Evolutionary conservation across 768 basidiomycete species (phyloP), one percentile per base, ranked within the genome.

Genomic region (Leccinellum luteum): DNA sequence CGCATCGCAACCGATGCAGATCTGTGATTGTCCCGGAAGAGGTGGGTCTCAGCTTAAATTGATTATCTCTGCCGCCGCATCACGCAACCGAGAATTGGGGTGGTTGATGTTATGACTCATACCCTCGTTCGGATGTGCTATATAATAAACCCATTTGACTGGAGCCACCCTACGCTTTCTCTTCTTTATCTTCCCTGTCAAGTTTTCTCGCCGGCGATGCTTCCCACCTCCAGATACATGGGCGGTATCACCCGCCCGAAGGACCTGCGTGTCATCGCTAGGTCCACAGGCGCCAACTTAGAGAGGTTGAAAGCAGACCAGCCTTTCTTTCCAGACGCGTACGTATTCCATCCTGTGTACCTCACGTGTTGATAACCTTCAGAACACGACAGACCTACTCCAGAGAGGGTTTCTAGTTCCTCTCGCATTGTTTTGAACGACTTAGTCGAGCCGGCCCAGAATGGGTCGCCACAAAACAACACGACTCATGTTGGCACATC

Each of bases 201-300:
- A 45, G 21, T 48, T 45, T 50, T n/a, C 12, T 51, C 35, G 23
- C 53, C 19, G 0, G 55, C 54, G 3, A 73, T 69, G 69, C 12
- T 48, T 0, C 43, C 57, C 44, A 49, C 57, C 38, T 60, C 60
- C 51, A 81, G 80, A 15, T 74, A 68, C 52, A 68, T 73, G 65
- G 68, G 73, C 1, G 78, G 78, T 45, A 71, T 77, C 63, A 69
- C 78, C 4, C 71, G 75, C 32, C 76, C 78, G 0, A 61, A 55
- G 9, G 73, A 74, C 44, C 50, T 81, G 19, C 73, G 73, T 7
- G 54, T 60, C n/a, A 53, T 74, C 15, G 67, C 75, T 55, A 76
- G 73, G 73, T 75, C 73, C 44, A 64, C 66, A 10, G 75, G 75
- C 19, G 74, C 74, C 8, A 53, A 61, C 4, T 74, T 76, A 57